Percentiles rank a stretch among this genome's conserved stretches.
Evolutionary conservation across 495 filamentous ascomycete genomes (phyloP).

Genomic region (Aspergillus sclerotiicarbonarius): DNA sequence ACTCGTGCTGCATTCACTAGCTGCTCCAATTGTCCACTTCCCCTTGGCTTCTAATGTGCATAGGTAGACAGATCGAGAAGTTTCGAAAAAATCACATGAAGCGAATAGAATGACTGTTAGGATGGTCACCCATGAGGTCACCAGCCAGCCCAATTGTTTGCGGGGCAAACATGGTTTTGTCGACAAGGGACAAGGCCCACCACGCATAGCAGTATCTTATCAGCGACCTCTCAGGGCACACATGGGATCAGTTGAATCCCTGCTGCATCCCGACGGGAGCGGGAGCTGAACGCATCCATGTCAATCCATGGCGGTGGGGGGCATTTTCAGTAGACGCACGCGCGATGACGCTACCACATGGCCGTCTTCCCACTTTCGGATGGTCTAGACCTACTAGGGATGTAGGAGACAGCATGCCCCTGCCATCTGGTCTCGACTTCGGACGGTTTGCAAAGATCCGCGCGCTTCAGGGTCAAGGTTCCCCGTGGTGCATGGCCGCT

Average conservation of each 20-base stretch:
- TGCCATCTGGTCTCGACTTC: not conserved
- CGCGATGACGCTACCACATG: conserved; percentile 14
- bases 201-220: not conserved
- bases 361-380: not conserved
- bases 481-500: not conserved
- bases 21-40: not conserved
- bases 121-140: not conserved
- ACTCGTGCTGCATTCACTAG: not conserved
- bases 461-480: not conserved
- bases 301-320: not conserved
- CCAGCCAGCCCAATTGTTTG: not conserved
- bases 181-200: not conserved
- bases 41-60: not conserved
- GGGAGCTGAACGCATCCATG: not conserved
- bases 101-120: not conserved
- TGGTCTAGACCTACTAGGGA: conserved; percentile 1
- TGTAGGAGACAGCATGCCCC: not conserved
- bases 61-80: not conserved
- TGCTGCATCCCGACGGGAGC: not conserved
- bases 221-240: not conserved
- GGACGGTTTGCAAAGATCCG: not conserved
- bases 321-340: not conserved
- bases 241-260: not conserved
- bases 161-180: not conserved
- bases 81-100: not conserved